phyloP scores from a whole-genome alignment of 345 rosid species.

The Draba incana region DNA sequence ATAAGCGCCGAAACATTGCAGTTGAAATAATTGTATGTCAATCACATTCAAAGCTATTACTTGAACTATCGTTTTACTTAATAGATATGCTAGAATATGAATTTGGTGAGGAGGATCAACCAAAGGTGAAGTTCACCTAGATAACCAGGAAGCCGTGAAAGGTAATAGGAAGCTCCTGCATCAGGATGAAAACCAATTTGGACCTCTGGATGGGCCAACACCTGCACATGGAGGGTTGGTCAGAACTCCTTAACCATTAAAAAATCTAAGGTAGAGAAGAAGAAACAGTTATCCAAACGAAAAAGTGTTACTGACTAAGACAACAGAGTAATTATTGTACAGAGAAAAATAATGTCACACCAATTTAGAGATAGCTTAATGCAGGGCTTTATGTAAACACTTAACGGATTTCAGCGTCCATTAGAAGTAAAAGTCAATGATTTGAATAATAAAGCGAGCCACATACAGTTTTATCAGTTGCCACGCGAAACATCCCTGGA shows the following conservation, averaged over 20 bases:
- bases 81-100: slow-evolving; percentile 26
- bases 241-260: slow-evolving; percentile 23
- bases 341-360: slow-evolving; percentile 9
- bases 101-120: slow-evolving; percentile 10
- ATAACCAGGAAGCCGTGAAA: slow-evolving; percentile 86
- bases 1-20: slow-evolving; percentile 16
- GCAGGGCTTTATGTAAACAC: background rate
- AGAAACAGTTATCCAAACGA: background rate
- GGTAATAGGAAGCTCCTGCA: slow-evolving; percentile 91
- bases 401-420: background rate
- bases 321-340: background rate
- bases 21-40: slow-evolving; percentile 11
- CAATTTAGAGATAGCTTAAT: slow-evolving; percentile 1
- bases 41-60: slow-evolving; percentile 7
- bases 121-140: slow-evolving; percentile 51
- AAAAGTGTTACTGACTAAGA: background rate
- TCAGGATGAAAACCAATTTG: slow-evolving; percentile 92
- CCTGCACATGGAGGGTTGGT: slow-evolving; percentile 42
- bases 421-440: background rate
- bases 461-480: slow-evolving; percentile 82
- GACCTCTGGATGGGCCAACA: slow-evolving; percentile 73
- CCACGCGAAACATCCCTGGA: slow-evolving; percentile 80
- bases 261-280: background rate
- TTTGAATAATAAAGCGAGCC: slow-evolving; percentile 17
- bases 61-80: background rate